Conservation (phyloP, 805 yeast genomes). For the Candida railenensis region DNA sequence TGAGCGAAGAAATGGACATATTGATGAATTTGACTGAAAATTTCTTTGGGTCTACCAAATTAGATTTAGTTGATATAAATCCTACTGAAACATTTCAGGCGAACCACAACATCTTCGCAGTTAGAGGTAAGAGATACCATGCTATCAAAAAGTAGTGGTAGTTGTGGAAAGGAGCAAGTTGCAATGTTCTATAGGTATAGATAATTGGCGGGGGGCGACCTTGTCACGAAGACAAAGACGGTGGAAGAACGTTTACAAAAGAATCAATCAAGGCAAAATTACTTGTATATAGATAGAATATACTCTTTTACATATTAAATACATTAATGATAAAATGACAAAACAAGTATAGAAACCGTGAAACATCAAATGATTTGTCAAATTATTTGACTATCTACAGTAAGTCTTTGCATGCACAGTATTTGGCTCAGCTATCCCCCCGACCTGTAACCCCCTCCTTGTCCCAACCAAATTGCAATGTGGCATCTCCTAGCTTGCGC, state of each 20-base stretch:
- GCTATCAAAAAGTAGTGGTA: slow-evolving; percentile 48
- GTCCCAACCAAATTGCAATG: too few species aligned
- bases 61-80: slow-evolving; percentile 89
- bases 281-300: not conserved
- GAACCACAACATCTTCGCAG: slow-evolving; percentile 85
- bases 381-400: too few species aligned
- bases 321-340: not conserved
- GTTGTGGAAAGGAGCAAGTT: not conserved
- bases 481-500: too few species aligned
- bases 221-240: too few species aligned
- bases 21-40: slow-evolving; percentile 74
- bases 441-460: too few species aligned
- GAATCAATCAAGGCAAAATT: not conserved
- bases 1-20: slow-evolving; percentile 70
- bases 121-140: slow-evolving; percentile 96
- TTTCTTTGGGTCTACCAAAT: slow-evolving; percentile 80
- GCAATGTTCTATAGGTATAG: too few species aligned
- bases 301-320: not conserved
- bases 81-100: slow-evolving; percentile 94
- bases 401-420: too few species aligned
- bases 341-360: not conserved
- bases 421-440: too few species aligned
- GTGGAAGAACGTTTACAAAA: too few species aligned
- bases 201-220: too few species aligned
- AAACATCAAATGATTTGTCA: not conserved